Evolutionary conservation across 2,329 filamentous ascomycete species (phyloP), one percentile per base, ranked within the genome.

Genomic region (Colletotrichum agaves): DNA sequence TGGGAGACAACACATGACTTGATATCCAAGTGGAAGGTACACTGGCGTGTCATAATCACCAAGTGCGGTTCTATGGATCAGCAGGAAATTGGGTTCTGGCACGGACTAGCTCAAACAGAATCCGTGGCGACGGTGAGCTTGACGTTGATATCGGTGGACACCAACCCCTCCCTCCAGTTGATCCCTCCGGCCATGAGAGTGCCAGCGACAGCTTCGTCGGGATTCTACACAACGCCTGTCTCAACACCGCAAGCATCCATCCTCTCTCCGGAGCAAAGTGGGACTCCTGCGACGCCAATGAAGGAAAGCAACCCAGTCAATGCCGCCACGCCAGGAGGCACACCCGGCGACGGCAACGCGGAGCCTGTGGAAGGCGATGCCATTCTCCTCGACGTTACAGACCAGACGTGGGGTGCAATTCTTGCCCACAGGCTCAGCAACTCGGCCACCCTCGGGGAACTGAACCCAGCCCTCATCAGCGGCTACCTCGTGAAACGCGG

Each of bases 1-100:
- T 95, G 93, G 92, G 86, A 89, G 62, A 91, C 89, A 1, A 95
- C 93, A 0, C 81, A 91, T 33, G 90, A 91, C n/a, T 85, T 95
- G 35, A 87, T 94, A 37, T 87, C 89, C 0, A 82, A 84, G 15
- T 88, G 90, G 77, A 90, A 89, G 72, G 88, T 94, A 0, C 88
- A 90, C 63, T 95, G 93, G 92, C 89, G 92, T 15, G 81, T 96
- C 11, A 89, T 93, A 68, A 86, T 97, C 67, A 89, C 91, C 37
- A 92, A 92, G 76, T 89, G 87, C 53, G 90, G 90, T 2, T 80
- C 86, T 3, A 91, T 93, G 86, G 88, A 91, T 27, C 81, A 84
- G 33, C 84, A 87, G 6, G 92, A 94, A 76, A 79, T 90, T 12
- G 86, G 88, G 7, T 81, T 83, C 55, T 91, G 87, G 88, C 80